Conservation (phyloP, 257 asterid genomes). For the Nicotiana otophora region DNA sequence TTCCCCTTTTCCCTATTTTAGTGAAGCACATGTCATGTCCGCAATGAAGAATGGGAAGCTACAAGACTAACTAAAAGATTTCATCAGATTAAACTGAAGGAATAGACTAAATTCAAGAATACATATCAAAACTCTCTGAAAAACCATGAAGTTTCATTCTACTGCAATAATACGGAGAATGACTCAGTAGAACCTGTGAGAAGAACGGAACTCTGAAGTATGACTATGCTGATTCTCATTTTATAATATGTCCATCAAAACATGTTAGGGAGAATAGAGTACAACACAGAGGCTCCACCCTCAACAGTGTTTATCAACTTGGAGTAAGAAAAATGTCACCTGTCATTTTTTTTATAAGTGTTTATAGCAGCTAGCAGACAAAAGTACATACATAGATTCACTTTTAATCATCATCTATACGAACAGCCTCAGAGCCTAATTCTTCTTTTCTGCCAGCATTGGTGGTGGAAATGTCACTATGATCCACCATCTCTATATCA, state of each 20-base stretch:
- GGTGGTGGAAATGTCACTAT: background rate
- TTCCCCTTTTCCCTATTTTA: background rate
- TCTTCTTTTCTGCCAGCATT: background rate
- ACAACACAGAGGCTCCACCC: background rate
- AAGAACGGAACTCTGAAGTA: background rate
- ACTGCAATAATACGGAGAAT: background rate
- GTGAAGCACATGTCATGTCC: background rate
- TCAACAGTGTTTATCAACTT: background rate
- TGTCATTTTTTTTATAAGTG: background rate
- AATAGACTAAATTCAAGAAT: background rate
- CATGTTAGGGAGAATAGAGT: background rate
- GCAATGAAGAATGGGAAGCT: background rate
- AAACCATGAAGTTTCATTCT: background rate
- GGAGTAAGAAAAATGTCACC: background rate
- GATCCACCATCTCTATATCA: constrained; percentile 5
- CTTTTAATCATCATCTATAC: background rate
- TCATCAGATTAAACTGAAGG: background rate
- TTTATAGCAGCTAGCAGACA: background rate
- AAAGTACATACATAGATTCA: background rate
- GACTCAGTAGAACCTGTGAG: background rate
- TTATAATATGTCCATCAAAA: background rate
- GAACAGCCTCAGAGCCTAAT: background rate
- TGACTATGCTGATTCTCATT: background rate
- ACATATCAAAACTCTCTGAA: background rate
- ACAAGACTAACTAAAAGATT: background rate